These are phyloP conservation scores for Exophiala spinifera DNA, from an alignment of 2,329 filamentous ascomycete species.

Conservation along the genomic window DNA sequence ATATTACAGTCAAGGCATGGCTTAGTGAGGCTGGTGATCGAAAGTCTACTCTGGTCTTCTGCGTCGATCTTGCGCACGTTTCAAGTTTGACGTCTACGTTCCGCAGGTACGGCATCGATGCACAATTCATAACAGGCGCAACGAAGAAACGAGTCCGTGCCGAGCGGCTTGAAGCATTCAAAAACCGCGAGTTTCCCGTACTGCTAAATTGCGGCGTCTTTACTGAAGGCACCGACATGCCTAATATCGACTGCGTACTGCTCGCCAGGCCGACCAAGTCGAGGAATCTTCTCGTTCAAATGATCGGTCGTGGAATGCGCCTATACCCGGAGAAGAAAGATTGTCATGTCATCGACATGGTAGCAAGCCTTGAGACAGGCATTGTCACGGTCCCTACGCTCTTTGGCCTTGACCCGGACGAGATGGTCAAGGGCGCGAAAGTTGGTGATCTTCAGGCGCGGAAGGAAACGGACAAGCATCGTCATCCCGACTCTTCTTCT, in stretches of 20 bases:
- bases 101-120: conserved; percentile 73
- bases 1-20: conserved; percentile 84
- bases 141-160: conserved; percentile 68
- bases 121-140: conserved; percentile 79
- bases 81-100: conserved; percentile 71
- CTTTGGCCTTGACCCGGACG: conserved; percentile 83
- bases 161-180: conserved; percentile 72
- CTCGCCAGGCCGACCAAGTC: conserved; percentile 86
- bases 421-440: conserved; percentile 67
- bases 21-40: conserved; percentile 67
- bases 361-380: conserved; percentile 76
- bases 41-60: conserved; percentile 88
- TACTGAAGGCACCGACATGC: conserved; percentile 96
- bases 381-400: conserved; percentile 88
- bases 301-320: conserved; percentile 94
- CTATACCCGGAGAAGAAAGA: conserved; percentile 75
- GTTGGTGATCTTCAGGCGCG: conserved; percentile 58
- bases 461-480: conserved; percentile 34
- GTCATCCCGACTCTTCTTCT: no score
- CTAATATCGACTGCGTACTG: conserved; percentile 91
- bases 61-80: conserved; percentile 85
- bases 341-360: conserved; percentile 96
- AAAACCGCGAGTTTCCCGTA: conserved; percentile 72
- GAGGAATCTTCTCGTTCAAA: conserved; percentile 89
- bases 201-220: conserved; percentile 94